Percentiles rank a stretch among this genome's conserved stretches.
Conservation (phyloP, 768 basidiomycete genomes). For the Clitopilus passeckerianus region DNA sequence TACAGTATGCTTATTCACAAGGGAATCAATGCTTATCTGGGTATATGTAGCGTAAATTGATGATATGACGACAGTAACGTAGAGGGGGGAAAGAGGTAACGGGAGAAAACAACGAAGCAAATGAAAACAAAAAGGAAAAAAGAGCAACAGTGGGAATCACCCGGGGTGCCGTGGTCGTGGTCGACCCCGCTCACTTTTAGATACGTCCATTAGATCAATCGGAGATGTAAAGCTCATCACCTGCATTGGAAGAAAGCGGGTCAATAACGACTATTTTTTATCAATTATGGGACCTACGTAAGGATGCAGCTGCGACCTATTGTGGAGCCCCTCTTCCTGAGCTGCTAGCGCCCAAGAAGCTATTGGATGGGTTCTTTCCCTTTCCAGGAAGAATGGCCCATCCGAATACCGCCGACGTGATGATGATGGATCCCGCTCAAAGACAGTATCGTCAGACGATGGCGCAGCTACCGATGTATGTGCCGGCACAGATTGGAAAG, state of each 20-base stretch:
- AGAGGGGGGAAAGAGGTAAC: neutral
- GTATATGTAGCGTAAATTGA: neutral
- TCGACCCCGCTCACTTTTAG: neutral
- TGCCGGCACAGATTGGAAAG: slow-evolving; percentile 9
- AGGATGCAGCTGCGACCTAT: slow-evolving; percentile 28
- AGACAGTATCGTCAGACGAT: slow-evolving; percentile 23
- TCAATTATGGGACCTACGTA: slow-evolving; percentile 26
- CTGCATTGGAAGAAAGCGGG: slow-evolving; percentile 16
- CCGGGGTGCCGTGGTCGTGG: neutral
- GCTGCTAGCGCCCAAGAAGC: slow-evolving; percentile 4
- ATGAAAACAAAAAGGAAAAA: neutral
- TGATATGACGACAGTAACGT: neutral
- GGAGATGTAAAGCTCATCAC: slow-evolving; percentile 40
- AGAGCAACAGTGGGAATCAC: neutral
- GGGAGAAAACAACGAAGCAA: neutral
- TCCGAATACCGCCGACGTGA: slow-evolving; percentile 24
- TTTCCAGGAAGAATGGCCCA: slow-evolving; percentile 15
- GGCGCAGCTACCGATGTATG: slow-evolving; percentile 17
- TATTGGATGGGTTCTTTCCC: slow-evolving; percentile 1
- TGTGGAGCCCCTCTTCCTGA: slow-evolving; percentile 9
- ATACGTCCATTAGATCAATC: slow-evolving; percentile 29
- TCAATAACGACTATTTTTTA: neutral
- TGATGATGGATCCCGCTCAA: slow-evolving; percentile 17
- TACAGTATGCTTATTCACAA: neutral
- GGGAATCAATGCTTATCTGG: neutral